Evolutionary conservation across 169 alveolate species (phyloP).

Genomic region (Plasmodium malariae): DNA sequence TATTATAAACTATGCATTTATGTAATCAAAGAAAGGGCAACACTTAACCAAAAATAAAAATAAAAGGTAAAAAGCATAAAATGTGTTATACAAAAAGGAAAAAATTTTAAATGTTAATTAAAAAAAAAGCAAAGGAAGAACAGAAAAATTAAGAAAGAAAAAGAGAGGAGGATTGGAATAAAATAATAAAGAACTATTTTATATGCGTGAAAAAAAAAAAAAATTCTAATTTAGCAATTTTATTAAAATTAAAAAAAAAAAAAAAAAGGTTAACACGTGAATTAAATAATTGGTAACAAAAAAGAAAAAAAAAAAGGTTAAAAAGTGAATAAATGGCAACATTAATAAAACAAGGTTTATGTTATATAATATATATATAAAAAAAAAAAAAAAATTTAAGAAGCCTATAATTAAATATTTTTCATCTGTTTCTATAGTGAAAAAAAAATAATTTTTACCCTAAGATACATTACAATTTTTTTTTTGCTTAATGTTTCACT

Average conservation of each 20-base stretch:
- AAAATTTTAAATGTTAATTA: background rate
- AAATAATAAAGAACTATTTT: background rate
- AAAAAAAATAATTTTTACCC: slow-evolving; percentile 22
- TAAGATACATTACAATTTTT: slow-evolving; percentile 21
- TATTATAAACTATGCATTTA: background rate
- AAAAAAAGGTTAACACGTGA: background rate
- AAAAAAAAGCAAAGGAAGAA: background rate
- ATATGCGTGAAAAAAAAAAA: background rate
- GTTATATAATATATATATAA: background rate
- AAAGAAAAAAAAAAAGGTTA: slow-evolving; percentile 10
- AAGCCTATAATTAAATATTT: slow-evolving; percentile 2
- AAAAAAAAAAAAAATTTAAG: slow-evolving; percentile 5
- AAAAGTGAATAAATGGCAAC: background rate
- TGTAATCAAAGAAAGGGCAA: background rate
- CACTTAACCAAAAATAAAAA: background rate
- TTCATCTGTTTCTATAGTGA: slow-evolving; percentile 38
- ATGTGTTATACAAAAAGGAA: background rate
- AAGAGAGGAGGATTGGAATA: background rate
- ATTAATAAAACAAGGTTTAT: background rate
- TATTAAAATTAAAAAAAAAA: slow-evolving; percentile 18
- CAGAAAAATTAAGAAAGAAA: background rate
- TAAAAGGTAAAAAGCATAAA: no score
- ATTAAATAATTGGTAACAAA: no score
- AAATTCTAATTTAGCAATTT: slow-evolving; percentile 8
- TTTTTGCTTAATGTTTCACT: slow-evolving; percentile 1